A percentile compares a stretch with the other conserved stretches of the same genome.
These are phyloP conservation scores for Cylindrotheca closterium DNA, from an alignment of 108 stramenopile genomes.

Conservation along the genomic window DNA sequence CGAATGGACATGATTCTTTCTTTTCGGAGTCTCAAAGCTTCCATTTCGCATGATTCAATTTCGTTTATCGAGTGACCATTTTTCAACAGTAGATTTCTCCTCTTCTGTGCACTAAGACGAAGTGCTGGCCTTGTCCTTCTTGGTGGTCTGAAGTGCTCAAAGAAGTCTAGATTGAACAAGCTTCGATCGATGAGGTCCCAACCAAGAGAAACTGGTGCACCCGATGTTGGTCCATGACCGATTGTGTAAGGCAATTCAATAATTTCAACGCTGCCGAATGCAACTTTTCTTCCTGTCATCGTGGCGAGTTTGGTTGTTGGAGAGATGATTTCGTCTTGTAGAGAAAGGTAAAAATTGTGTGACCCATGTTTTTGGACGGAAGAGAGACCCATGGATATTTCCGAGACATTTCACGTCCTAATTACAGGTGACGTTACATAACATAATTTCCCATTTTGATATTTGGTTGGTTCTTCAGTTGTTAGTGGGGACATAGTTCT, in stretches of 20 bases:
- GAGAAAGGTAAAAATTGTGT: too few species aligned
- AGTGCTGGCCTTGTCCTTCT: constrained; percentile 10
- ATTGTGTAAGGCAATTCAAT: constrained; percentile 20
- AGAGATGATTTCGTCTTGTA: too few species aligned
- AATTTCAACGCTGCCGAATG: constrained; percentile 11
- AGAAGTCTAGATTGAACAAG: constrained; percentile 7
- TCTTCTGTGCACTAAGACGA: constrained; percentile 4
- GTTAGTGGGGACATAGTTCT: too few species aligned
- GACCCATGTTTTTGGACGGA: too few species aligned
- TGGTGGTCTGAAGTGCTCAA: constrained; percentile 14
- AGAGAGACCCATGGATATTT: too few species aligned
- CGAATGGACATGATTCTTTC: constrained; percentile 9
- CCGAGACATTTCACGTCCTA: too few species aligned
- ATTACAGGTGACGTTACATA: too few species aligned
- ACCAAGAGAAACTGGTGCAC: constrained; percentile 7
- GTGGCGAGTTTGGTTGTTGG: too few species aligned
- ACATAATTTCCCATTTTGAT: too few species aligned
- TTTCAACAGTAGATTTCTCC: constrained; percentile 12
- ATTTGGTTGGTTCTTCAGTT: too few species aligned
- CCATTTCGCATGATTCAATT: background rate
- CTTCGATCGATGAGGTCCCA: constrained; percentile 11
- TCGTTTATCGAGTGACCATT: constrained; percentile 9
- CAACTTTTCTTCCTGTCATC: background rate
- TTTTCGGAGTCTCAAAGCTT: constrained; percentile 5
- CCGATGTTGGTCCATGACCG: constrained; percentile 8